Percentiles rank a stretch among this genome's conserved stretches.
Evolutionary conservation across 768 basidiomycete species (phyloP).

Genomic region (Termitomyces eurrhizus): DNA sequence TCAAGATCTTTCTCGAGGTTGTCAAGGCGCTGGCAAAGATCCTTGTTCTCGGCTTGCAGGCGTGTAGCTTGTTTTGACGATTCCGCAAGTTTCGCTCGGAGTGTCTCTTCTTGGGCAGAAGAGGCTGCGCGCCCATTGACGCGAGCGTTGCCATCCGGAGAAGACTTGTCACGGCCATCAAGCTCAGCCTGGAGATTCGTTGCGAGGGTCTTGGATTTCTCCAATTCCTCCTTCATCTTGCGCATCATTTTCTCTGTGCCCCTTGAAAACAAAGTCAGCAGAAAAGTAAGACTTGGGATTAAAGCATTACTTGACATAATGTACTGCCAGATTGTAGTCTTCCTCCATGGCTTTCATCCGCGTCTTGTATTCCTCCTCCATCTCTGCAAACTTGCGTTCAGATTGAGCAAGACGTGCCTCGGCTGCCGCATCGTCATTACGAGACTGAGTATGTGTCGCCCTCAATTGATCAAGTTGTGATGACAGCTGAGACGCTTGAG

Average conservation of each 20-base stretch:
- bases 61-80: slow-evolving; percentile 74
- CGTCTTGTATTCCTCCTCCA: slow-evolving; percentile 72
- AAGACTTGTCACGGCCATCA: slow-evolving; percentile 56
- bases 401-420: slow-evolving; percentile 51
- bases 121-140: slow-evolving; percentile 79
- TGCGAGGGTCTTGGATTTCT: slow-evolving; percentile 84
- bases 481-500: slow-evolving; percentile 59
- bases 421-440: slow-evolving; percentile 22
- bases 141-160: slow-evolving; percentile 35
- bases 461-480: slow-evolving; percentile 65
- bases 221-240: slow-evolving; percentile 92
- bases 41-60: slow-evolving; percentile 70
- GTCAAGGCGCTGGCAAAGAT: slow-evolving; percentile 69
- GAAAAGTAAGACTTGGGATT: slow-evolving; percentile 8
- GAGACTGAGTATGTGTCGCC: slow-evolving; percentile 51
- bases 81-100: slow-evolving; percentile 72
- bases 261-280: slow-evolving; percentile 34
- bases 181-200: slow-evolving; percentile 80
- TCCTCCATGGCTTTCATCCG: slow-evolving; percentile 88
- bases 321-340: slow-evolving; percentile 94
- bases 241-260: slow-evolving; percentile 98
- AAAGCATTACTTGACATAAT: slow-evolving; percentile 86
- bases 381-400: slow-evolving; percentile 78
- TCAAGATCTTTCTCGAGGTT: slow-evolving; percentile 74
- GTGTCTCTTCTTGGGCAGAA: slow-evolving; percentile 69